Base-by-base conservation (phyloP, 2,329 filamentous ascomycete genomes). In the Neofusicoccum laricinum region DNA sequence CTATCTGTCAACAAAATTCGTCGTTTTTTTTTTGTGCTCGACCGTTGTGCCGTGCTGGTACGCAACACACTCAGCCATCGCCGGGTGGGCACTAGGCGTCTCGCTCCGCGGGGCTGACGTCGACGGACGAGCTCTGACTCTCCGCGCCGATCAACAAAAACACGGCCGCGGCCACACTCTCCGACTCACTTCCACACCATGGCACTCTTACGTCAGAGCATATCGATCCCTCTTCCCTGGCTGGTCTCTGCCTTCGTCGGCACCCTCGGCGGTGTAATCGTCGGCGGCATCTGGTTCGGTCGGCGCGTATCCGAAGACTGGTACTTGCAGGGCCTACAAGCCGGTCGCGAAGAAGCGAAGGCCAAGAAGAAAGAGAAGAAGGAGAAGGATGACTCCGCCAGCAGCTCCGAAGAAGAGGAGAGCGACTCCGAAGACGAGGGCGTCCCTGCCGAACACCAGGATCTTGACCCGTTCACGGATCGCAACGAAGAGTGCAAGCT, bases 401-500 rank as follows among this genome's bases (percentile, higher is more conserved):
- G 78, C 15, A 79, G 84, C 70, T 71, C 82, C 8, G 71, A 73
- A 7, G 25, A 30, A 49, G 72, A 75, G 46, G 68, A 66, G 49
- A 71, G 82, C 21, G 71, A 73, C 51, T 71, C 73, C 36, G 69
- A 68, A 43, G 71, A 80, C 76, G 80, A 65, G 25, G 57, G n/a
- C 10, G 36, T 41, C 19, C 30, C 43, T 5, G 57, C 25, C 17
- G 45, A 38, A 10, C 21, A 5, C 21, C 72, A 78, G 79, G 71
- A 80, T 77, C 72, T 73, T 67, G 75, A 73, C 46, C 73, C 77
- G 8, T 87, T 85, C 66, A 75, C 74, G 12, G 76, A 71, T 19
- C 55, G 48, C 57, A 83, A 81, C 25, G 93, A 97, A 78, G 93
- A 97, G 77, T 97, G 94, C 82, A 98, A 98, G 80, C 83, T 98